Evolutionary conservation across 225 moss, liverwort and hornwort genomes (phyloP), one percentile per base, ranked within the genome.

Genomic region (Anthoceros angustus): DNA sequence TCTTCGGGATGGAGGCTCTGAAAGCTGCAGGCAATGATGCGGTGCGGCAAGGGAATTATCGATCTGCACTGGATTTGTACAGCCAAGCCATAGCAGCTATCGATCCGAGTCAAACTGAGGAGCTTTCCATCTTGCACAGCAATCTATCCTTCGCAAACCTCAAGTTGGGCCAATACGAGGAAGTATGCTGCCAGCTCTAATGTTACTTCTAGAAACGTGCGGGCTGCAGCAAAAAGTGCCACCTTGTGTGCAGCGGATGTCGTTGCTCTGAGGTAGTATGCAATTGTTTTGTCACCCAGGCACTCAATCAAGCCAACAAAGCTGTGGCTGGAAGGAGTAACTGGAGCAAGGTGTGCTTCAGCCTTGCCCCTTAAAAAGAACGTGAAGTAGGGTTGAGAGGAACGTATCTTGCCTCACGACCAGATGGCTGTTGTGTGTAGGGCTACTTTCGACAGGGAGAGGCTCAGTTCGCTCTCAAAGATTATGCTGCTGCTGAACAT

Each of bases 1-100:
- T 68, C 66, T 66, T 40, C 60, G 78, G 49, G 67, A 90, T 88
- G 82, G 91, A 95, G 49, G 77, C 78, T 25, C 81, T 95, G 62
- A 91, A 91, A 79, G 83, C 81, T 70, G 85, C 86, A 67, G 95
- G 95, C 79, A 91, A 91, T 70, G 84, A 88, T 66, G 88, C 91
- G 7, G 85, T 85, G 41, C 86, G 91, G 25, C 79, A 83, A 66
- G 79, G 86, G 62, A 82, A 91, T 63, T 95, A 79, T 70, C 64
- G 40, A 18, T 75, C 82, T 15, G 91, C 95, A 18, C 74, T 82
- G 40, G 77, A 76, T 11, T 68, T 77, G 10, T 95, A 95, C 78
- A 62, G 63, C 68, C 82, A 82, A 49, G 95, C 95, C 41, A 70
- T 95, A 45, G 75, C 72, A 16, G 78, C 77, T 6, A 82, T 75